Conservation (phyloP, 345 rosid genomes). For the Boechera divaricarpa region DNA sequence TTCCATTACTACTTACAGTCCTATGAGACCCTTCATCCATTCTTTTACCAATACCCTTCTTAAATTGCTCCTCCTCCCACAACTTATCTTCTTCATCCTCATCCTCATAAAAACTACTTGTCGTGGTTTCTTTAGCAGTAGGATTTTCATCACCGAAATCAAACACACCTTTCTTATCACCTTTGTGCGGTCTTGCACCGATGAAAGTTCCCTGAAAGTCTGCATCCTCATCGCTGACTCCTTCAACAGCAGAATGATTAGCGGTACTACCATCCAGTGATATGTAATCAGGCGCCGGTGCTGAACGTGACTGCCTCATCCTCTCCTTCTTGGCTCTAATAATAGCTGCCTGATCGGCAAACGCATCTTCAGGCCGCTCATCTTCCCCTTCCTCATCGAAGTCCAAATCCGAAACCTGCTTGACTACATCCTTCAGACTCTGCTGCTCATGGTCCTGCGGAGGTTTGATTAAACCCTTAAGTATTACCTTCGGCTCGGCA, state of each 20-base stretch:
- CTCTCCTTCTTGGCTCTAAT: slow-evolving; percentile 76
- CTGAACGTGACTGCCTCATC: slow-evolving; percentile 59
- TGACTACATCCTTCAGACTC: slow-evolving; percentile 44
- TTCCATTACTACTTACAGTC: slow-evolving; percentile 43
- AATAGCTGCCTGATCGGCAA: slow-evolving; percentile 63
- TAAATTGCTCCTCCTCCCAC: slow-evolving; percentile 94
- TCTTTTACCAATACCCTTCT: slow-evolving; percentile 90
- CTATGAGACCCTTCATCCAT: slow-evolving; percentile 66
- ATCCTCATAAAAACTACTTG: slow-evolving; percentile 44
- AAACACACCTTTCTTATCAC: slow-evolving; percentile 66
- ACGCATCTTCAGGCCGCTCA: slow-evolving; percentile 37
- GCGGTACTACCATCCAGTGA: slow-evolving; percentile 66
- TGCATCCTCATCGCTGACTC: slow-evolving; percentile 79
- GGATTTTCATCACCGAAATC: slow-evolving; percentile 58
- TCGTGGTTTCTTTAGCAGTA: slow-evolving; percentile 37
- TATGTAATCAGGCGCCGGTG: slow-evolving; percentile 75
- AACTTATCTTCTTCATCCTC: slow-evolving; percentile 88
- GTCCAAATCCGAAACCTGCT: slow-evolving; percentile 44
- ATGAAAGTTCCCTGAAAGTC: slow-evolving; percentile 69
- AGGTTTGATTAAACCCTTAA: slow-evolving; percentile 58
- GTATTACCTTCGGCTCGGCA: slow-evolving; percentile 61
- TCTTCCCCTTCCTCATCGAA: slow-evolving; percentile 51
- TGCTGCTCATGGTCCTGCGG: slow-evolving; percentile 50
- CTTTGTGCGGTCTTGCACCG: slow-evolving; percentile 51
- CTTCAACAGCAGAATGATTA: slow-evolving; percentile 55